Conservation (phyloP, 495 filamentous ascomycete species). For the Penicillium parvum region DNA sequence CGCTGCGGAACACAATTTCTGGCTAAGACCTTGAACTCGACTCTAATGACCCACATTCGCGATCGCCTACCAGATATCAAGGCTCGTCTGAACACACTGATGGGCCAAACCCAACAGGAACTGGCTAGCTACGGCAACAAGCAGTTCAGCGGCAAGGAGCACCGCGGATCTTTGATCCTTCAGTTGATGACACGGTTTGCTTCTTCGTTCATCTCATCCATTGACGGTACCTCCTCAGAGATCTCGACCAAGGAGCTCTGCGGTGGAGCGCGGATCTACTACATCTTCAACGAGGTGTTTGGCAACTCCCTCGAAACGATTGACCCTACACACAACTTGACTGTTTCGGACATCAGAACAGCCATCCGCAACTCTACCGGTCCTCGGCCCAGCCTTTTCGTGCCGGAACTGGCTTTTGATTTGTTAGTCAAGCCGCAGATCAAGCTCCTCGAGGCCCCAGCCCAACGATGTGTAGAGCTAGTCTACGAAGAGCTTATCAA, state of each 20-base stretch:
- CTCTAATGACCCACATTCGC: constrained; percentile 93
- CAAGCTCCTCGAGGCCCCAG: constrained; percentile 91
- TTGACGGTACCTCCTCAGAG: constrained; percentile 96
- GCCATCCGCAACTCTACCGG: constrained; percentile 98
- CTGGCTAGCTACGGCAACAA: constrained; percentile 97
- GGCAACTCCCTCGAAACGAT: constrained; percentile 95
- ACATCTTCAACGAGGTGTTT: constrained; percentile 99
- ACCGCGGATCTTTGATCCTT: constrained; percentile 88
- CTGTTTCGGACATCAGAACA: constrained; percentile 93
- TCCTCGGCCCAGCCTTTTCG: constrained; percentile 90
- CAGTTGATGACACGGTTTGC: constrained; percentile 99
- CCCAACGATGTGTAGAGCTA: constrained; percentile 93
- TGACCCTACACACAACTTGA: constrained; percentile 90
- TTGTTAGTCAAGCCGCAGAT: constrained; percentile 98
- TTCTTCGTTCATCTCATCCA: constrained; percentile 95
- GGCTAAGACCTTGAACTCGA: constrained; percentile 91
- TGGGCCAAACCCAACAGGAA: constrained; percentile 99
- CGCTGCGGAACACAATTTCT: constrained; percentile 94
- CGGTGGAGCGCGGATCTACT: constrained; percentile 95
- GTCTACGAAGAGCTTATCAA: constrained; percentile 99
- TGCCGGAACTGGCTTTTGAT: constrained; percentile 96
- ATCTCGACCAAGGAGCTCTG: constrained; percentile 99
- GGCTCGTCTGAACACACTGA: constrained; percentile 91
- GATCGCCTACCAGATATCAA: constrained; percentile 97
- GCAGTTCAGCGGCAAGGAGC: constrained; percentile 96